Evolutionary conservation across 2,329 filamentous ascomycete species (phyloP).

Genomic region (Clonostachys rosea): DNA sequence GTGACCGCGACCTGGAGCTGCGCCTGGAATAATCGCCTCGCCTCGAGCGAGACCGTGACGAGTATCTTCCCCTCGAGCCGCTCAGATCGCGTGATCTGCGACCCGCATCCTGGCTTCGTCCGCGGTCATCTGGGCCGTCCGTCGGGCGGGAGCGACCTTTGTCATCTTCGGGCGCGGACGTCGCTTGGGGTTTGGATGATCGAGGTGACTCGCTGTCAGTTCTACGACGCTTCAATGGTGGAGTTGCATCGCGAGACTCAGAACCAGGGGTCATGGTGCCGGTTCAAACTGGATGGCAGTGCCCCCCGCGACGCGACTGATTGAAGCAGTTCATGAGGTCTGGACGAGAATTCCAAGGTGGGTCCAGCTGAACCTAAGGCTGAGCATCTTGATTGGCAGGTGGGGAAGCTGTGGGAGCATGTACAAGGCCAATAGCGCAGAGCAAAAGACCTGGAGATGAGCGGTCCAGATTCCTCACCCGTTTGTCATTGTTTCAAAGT

Average conservation of each 20-base stretch:
- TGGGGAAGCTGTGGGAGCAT: too few species aligned
- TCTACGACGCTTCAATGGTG: constrained; percentile 23
- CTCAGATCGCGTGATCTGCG: constrained; percentile 7
- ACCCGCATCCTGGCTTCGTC: background rate
- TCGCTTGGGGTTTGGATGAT: background rate
- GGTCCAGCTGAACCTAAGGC: too few species aligned
- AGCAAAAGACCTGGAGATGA: too few species aligned
- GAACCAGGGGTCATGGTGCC: constrained; percentile 19
- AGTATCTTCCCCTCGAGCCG: constrained; percentile 15
- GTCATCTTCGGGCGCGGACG: background rate
- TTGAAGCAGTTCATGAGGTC: too few species aligned
- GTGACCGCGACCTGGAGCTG: constrained; percentile 18
- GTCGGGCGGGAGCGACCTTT: too few species aligned
- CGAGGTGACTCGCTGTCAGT: constrained; percentile 19
- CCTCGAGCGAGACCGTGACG: constrained; percentile 22
- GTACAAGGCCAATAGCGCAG: too few species aligned
- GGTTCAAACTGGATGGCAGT: background rate
- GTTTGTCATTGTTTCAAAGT: too few species aligned
- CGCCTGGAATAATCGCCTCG: constrained; percentile 19
- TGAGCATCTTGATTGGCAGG: too few species aligned
- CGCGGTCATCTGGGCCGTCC: background rate
- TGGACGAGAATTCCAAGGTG: too few species aligned
- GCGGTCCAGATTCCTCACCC: too few species aligned
- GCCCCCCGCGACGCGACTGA: too few species aligned
- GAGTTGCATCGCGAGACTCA: constrained; percentile 13